Evolutionary conservation across 202 grass and related monocot genomes (phyloP).

Genomic region (Schoenoplectus triqueter): DNA sequence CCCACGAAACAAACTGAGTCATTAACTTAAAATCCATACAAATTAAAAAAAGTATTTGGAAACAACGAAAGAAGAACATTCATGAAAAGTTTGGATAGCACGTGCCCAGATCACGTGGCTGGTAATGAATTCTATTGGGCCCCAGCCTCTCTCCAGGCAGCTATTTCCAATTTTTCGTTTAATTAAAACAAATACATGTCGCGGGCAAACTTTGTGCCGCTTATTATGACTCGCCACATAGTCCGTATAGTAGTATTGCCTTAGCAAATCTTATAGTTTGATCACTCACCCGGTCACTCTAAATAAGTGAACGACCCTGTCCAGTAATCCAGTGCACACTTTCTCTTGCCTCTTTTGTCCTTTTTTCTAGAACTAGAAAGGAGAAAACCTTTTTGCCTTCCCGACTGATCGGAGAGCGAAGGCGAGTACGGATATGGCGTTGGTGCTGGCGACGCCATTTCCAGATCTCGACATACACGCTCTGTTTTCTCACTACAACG

Average conservation of each 20-base stretch:
- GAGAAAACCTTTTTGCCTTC: background rate
- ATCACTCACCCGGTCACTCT: background rate
- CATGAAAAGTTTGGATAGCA: too few species aligned
- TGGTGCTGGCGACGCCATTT: constrained; percentile 40
- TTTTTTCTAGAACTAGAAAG: background rate
- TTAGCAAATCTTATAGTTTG: background rate
- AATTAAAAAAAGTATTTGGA: too few species aligned
- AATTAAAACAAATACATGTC: background rate
- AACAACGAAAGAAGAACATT: too few species aligned
- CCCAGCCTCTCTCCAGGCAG: too few species aligned
- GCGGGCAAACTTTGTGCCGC: background rate
- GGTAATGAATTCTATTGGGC: too few species aligned
- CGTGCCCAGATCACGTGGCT: too few species aligned
- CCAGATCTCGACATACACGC: constrained; percentile 51
- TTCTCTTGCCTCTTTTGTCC: background rate
- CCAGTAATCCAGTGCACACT: background rate
- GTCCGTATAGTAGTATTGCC: background rate
- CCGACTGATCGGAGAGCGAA: constrained; percentile 9
- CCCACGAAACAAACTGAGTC: too few species aligned
- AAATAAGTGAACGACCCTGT: background rate
- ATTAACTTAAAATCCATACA: too few species aligned
- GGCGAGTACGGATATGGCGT: background rate
- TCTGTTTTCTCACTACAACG: constrained; percentile 64
- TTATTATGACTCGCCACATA: background rate
- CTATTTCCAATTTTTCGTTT: too few species aligned